Evolutionary conservation across 148 eudicot species (phyloP).

Genomic region (Rhododendron kiyosumense): DNA sequence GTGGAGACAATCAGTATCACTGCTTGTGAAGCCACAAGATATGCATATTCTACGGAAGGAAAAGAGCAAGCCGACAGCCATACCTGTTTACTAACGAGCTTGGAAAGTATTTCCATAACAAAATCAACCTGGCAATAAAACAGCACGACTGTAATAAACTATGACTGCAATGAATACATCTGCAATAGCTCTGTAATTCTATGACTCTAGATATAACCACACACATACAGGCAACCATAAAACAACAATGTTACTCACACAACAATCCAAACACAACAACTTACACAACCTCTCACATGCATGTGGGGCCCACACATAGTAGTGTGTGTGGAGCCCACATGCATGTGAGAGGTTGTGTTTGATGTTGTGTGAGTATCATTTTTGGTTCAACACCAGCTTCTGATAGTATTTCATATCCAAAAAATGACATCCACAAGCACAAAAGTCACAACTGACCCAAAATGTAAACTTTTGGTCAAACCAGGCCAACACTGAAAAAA

Average conservation of each 20-base stretch:
- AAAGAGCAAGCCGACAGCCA: background rate
- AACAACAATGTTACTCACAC: too few relatives aligned
- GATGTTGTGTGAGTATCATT: too few relatives aligned
- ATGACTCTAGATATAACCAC: background rate
- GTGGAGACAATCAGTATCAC: background rate
- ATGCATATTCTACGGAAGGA: background rate
- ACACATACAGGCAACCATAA: background rate
- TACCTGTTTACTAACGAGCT: constrained; percentile 86
- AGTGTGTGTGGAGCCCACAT: too few relatives aligned
- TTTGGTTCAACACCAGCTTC: background rate
- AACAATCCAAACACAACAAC: too few relatives aligned
- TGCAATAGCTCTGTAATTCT: background rate
- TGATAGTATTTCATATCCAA: background rate
- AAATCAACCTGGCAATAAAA: constrained; percentile 66
- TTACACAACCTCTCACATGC: too few relatives aligned
- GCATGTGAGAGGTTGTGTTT: too few relatives aligned
- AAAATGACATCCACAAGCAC: background rate
- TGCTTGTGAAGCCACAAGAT: background rate
- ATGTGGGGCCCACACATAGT: too few relatives aligned
- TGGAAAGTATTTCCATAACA: constrained; percentile 88
- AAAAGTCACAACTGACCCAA: background rate
- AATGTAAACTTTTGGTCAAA: background rate
- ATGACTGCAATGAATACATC: background rate
- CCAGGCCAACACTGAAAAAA: background rate
- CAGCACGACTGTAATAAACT: constrained; percentile 3